A percentile compares a stretch with the other conserved stretches of the same genome.
These are phyloP conservation scores for Magnaporthales sp. DNA, from an alignment of 2,329 filamentous ascomycete species.

Conservation along the genomic window DNA sequence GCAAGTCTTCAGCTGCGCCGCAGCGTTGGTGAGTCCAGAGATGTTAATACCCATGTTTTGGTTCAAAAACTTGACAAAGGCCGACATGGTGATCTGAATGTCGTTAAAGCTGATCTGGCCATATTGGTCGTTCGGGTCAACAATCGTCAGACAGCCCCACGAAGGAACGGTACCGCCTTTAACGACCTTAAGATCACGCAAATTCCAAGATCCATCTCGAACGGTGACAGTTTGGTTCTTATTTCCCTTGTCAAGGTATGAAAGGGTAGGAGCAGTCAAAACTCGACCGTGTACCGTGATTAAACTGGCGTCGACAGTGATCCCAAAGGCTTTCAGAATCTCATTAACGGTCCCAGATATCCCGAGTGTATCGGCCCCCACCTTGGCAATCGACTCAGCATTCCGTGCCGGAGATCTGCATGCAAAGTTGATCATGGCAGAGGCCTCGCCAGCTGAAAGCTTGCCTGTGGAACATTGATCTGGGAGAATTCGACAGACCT, in stretches of 20 bases:
- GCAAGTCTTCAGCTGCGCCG: neutral
- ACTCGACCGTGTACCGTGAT: constrained; percentile 67
- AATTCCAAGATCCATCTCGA: constrained; percentile 60
- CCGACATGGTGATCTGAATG: constrained; percentile 15
- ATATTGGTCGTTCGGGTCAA: neutral
- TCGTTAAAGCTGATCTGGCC: neutral
- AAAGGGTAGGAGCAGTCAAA: constrained; percentile 49
- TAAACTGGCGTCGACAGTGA: constrained; percentile 51
- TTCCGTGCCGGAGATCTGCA: constrained; percentile 60
- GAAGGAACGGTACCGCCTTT: constrained; percentile 47
- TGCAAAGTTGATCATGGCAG: constrained; percentile 63
- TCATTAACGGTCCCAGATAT: constrained; percentile 35
- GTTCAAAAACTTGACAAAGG: constrained; percentile 28
- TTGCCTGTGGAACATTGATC: constrained; percentile 57
- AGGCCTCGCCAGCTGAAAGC: constrained; percentile 51
- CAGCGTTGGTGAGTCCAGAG: constrained; percentile 7
- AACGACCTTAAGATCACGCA: constrained; percentile 47
- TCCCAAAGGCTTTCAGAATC: constrained; percentile 48
- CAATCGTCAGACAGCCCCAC: constrained; percentile 30
- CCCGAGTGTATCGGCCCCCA: constrained; percentile 48
- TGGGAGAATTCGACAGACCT: constrained; percentile 53
- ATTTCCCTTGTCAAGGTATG: constrained; percentile 36
- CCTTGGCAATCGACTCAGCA: constrained; percentile 52
- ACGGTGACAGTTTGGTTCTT: constrained; percentile 20
- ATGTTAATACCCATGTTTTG: constrained; percentile 27